Conservation (phyloP, 1,139 yeast genomes). For the Candida tropicalis region DNA sequence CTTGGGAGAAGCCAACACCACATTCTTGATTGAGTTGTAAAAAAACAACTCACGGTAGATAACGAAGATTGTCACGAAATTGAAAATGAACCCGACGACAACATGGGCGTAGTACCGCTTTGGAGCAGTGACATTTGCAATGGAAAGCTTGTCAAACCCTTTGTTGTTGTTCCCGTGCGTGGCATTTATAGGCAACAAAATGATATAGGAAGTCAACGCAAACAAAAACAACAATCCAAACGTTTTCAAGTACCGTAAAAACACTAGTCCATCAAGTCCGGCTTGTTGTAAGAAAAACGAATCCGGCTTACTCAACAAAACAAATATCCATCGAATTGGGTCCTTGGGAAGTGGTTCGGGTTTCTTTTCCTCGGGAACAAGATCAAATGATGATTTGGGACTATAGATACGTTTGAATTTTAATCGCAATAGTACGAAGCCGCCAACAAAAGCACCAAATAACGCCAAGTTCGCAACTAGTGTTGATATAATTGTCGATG, state of each 20-base stretch:
- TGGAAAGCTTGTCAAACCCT: constrained; percentile 81
- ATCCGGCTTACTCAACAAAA: constrained; percentile 60
- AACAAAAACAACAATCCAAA: constrained; percentile 45
- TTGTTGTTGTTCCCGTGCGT: constrained; percentile 53
- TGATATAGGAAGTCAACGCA: constrained; percentile 50
- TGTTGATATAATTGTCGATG: constrained; percentile 66
- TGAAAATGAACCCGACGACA: constrained; percentile 76
- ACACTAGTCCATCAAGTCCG: constrained; percentile 76
- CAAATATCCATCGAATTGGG: constrained; percentile 62
- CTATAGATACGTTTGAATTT: constrained; percentile 65
- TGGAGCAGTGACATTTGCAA: constrained; percentile 62
- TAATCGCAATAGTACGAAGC: constrained; percentile 57
- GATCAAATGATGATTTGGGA: constrained; percentile 61
- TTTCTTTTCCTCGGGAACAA: constrained; percentile 60
- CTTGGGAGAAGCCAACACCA: constrained; percentile 77
- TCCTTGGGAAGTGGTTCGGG: constrained; percentile 68
- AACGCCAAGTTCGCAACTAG: constrained; percentile 57
- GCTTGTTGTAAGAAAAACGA: constrained; percentile 69
- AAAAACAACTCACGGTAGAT: constrained; percentile 82
- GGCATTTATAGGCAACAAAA: constrained; percentile 68
- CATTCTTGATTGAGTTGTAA: constrained; percentile 79
- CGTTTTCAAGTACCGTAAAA: constrained; percentile 56
- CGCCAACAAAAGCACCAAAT: constrained; percentile 53
- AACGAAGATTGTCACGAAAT: constrained; percentile 67
- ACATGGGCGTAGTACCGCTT: constrained; percentile 85